Percentiles rank a stretch among this genome's conserved stretches.
phyloP scores from a whole-genome alignment of 2,329 filamentous ascomycete genomes.

The Pseudogymnoascus sp. region DNA sequence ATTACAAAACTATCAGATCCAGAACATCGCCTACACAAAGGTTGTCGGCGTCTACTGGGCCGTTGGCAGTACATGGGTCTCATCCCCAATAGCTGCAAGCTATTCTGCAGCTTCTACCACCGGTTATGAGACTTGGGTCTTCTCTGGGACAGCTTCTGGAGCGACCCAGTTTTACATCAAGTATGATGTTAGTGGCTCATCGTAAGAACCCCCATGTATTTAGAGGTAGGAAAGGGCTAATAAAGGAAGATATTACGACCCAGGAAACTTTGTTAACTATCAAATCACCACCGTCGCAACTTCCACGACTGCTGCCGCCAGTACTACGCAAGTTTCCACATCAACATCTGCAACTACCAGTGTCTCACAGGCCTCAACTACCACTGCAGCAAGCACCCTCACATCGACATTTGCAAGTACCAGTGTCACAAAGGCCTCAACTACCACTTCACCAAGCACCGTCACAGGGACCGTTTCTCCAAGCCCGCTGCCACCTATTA shows the following conservation, averaged over 20 bases:
- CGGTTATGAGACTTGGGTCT: slow-evolving; percentile 24
- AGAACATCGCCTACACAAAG: slow-evolving; percentile 24
- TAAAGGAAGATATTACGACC: slow-evolving; percentile 20
- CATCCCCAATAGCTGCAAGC: slow-evolving; percentile 17
- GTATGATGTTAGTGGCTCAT: slow-evolving; percentile 24
- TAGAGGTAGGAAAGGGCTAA: not conserved
- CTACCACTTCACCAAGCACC: not conserved
- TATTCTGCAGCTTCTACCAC: slow-evolving; percentile 18
- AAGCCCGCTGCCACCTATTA: slow-evolving; percentile 19
- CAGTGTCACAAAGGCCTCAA: not conserved
- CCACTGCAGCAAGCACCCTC: not conserved
- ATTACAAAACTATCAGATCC: slow-evolving; percentile 15
- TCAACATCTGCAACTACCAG: not conserved
- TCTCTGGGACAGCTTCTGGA: slow-evolving; percentile 23
- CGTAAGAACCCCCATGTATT: slow-evolving; percentile 9
- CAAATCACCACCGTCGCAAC: slow-evolving; percentile 13
- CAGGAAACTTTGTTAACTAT: slow-evolving; percentile 24
- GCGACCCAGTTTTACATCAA: slow-evolving; percentile 25
- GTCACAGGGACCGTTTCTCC: slow-evolving; percentile 11
- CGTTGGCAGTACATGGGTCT: slow-evolving; percentile 20
- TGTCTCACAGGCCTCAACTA: not conserved
- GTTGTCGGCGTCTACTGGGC: slow-evolving; percentile 22
- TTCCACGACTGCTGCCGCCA: slow-evolving; percentile 4
- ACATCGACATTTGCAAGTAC: not conserved
- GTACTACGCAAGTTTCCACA: not conserved